Evolutionary conservation across 2,329 filamentous ascomycete species (phyloP).

Genomic region (Ophiostoma ulmi): DNA sequence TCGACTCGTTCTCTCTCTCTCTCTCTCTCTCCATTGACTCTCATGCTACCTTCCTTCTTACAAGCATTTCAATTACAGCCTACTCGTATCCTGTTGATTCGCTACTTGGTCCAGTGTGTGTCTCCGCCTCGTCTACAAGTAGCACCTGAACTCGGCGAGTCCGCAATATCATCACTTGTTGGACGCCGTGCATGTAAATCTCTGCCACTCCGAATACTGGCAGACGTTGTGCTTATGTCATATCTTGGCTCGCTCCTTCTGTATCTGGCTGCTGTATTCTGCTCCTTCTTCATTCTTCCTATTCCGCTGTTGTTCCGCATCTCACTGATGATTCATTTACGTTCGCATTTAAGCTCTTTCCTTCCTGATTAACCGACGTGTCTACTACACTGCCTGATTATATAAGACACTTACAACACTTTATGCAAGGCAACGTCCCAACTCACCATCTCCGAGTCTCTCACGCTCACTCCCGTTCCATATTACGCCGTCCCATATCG

Average conservation of each 20-base stretch:
- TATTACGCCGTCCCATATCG: neutral
- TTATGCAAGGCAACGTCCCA: slow-evolving; percentile 8
- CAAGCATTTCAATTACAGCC: neutral
- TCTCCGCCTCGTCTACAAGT: neutral
- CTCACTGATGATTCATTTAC: neutral
- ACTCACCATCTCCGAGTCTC: slow-evolving; percentile 1
- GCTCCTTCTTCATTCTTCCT: neutral
- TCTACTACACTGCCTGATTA: neutral
- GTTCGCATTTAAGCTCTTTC: neutral
- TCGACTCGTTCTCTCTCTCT: neutral
- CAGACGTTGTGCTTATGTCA: slow-evolving; percentile 10
- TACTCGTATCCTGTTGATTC: neutral
- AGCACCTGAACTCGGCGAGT: neutral
- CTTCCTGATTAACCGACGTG: neutral
- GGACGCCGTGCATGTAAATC: neutral
- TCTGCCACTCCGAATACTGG: slow-evolving; percentile 1
- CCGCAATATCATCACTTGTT: neutral
- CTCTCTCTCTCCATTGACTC: neutral
- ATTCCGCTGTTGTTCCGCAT: neutral
- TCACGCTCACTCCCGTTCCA: slow-evolving; percentile 1
- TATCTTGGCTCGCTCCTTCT: neutral
- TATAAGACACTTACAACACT: neutral
- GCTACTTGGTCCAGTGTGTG: neutral
- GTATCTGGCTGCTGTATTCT: neutral
- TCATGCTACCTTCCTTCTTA: neutral